Base-by-base conservation (phyloP, 768 basidiomycete species). In the Leccinum rimulosum region DNA sequence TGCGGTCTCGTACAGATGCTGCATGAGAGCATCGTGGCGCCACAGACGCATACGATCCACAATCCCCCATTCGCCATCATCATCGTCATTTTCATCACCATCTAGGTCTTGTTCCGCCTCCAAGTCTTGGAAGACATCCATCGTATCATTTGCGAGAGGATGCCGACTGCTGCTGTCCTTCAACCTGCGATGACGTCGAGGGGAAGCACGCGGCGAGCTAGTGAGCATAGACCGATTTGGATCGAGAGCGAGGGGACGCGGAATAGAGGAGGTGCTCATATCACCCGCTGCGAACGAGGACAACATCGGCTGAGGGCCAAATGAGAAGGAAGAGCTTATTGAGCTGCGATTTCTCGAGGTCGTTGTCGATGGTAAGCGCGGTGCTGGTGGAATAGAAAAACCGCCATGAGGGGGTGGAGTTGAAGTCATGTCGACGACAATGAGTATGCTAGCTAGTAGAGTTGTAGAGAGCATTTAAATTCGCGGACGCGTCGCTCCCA, bases 1-100 rank as follows among this genome's bases (percentile, higher is more conserved):
- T 3, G 97, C 96, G 0, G 95, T 97, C 63, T 94, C 92, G 73
- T 98, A 97, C 12, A 99, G 77, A 79, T 99, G 97, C 74, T 98
- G 97, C 87, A 95, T 95, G 64, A 99, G 83, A 45, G 97, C 96
- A 76, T 98, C 97, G 69, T 98, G 95, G 45, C 97, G 79, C 96
- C 96, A 98, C 48, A 94, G 77, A 58, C 97, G 81, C 93, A 99
- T 95, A 31, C 95, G 84, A 75, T 98, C 95, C 3, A 98, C 86
- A 80, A 92, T 87, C 2, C 86, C 85, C 92, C 91, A 95, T 64
- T 89, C 86, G 50, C 82, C 80, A 45, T 79, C 80, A 78, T 82
- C 85, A 55, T 82, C 85, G 50, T 45, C 43, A 7, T n/a, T 86
- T 50, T 82, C 80, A 40, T 79, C 80, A 78, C 82, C 85, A 55